Base-by-base conservation (phyloP, 2,329 filamentous ascomycete genomes). In the Polytolypa hystricis region DNA sequence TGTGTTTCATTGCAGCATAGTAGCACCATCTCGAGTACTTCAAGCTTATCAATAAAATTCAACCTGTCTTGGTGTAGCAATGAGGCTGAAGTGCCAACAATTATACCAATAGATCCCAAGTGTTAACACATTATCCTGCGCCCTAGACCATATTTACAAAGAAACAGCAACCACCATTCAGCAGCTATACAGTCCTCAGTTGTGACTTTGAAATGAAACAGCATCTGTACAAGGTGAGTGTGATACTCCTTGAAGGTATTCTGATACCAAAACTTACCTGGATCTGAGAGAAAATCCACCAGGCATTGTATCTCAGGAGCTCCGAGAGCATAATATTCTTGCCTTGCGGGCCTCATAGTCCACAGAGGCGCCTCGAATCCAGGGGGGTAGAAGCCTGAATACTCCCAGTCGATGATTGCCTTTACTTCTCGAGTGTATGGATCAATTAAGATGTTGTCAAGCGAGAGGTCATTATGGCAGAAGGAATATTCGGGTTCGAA, bases 221-320 rank as follows among this genome's bases (percentile, higher is more conserved):
- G 31, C 31, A 33, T 12, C 31, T 33, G 17, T 33, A 23, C 10
- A 33, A 5, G 31, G 19, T 33, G 16, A 33, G 7, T 25, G n/a
- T 7, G 4, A 33, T 33, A 33, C 31, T 20, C 16, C 12, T 18
- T 33, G 17, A 23, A 33, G 17, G 12, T 33, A 20, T 33, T 33
- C 21, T 19, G 17, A 33, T 11, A 33, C 15, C 19, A 18, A 33
- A 23, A 33, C 31, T 19, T 33, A 33, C 31, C 17, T 5, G 31
- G 14, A 33, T 33, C 11, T 4, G 31, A 33, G 16, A 33, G 19
- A 33, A 33, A 33, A 23, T 23, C 17, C 19, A 33, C 31, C 8
- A 33, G 8, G 8, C 8, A 11, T 33, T 33, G 31, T 33, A 33
- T 21, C 31, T 20, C 31, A 23, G 31, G 16, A 33, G 17, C 31